These are phyloP conservation scores for Podospora conica DNA, from an alignment of 495 filamentous ascomycete species.

Conservation along the genomic window DNA sequence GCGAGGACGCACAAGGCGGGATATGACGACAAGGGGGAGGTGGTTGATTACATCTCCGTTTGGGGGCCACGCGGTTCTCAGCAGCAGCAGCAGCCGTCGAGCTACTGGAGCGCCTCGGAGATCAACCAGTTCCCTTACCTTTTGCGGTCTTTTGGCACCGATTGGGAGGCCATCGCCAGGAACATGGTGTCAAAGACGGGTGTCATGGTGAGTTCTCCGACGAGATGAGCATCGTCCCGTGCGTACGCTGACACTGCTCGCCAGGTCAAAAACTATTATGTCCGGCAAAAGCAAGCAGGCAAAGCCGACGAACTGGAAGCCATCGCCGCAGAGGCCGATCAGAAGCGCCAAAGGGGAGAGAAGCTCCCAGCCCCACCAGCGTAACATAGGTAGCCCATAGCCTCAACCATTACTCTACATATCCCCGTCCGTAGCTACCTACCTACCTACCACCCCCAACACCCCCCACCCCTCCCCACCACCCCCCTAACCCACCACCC, in stretches of 20 bases:
- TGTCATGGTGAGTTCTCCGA: conserved; percentile 66
- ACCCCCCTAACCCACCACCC: background rate
- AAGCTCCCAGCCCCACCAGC: conserved; percentile 66
- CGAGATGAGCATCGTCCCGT: conserved; percentile 5
- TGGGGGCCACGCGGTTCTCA: too few relatives aligned
- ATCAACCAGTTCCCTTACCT: conserved; percentile 72
- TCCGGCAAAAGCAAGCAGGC: conserved; percentile 62
- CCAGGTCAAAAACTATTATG: conserved; percentile 90
- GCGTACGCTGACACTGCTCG: conserved; percentile 23
- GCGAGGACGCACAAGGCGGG: conserved; percentile 59
- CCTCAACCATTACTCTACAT: too few relatives aligned
- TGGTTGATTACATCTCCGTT: conserved; percentile 55
- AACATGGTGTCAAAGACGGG: conserved; percentile 89
- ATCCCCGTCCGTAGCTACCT: background rate
- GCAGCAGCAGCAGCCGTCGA: conserved; percentile 71
- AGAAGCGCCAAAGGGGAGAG: conserved; percentile 62
- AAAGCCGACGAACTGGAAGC: conserved; percentile 64
- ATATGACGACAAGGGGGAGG: conserved; percentile 42
- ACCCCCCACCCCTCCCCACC: background rate
- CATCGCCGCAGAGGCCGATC: conserved; percentile 64
- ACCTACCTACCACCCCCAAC: background rate
- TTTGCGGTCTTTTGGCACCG: conserved; percentile 77
- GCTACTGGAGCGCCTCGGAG: conserved; percentile 97
- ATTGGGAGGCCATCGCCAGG: conserved; percentile 76
- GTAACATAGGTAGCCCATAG: too few relatives aligned